Evolutionary conservation across 1,284 basidiomycete species (phyloP).

Genomic region (Ceratobasidium papillatum): DNA sequence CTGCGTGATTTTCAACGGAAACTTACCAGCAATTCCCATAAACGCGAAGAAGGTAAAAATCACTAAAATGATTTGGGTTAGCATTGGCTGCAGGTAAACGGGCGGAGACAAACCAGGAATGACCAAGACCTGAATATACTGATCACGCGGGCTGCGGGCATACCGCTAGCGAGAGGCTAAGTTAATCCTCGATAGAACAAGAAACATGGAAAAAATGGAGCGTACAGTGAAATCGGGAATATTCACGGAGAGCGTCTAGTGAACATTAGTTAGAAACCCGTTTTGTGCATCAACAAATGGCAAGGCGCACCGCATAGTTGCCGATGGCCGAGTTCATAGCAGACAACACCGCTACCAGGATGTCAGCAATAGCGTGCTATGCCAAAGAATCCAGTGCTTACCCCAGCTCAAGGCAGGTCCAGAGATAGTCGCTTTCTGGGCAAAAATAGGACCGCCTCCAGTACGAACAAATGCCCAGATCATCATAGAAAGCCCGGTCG

Average conservation of each 20-base stretch:
- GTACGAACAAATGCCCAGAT: slow-evolving; percentile 78
- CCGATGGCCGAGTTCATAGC: slow-evolving; percentile 75
- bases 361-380: background rate
- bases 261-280: slow-evolving; percentile 46
- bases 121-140: slow-evolving; percentile 28
- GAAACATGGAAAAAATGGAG: background rate
- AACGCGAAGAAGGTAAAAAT: slow-evolving; percentile 68
- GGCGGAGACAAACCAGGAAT: background rate
- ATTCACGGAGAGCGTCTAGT: slow-evolving; percentile 63
- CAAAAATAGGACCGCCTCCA: slow-evolving; percentile 58
- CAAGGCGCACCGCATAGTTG: slow-evolving; percentile 59
- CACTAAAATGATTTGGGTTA: slow-evolving; percentile 66
- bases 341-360: slow-evolving; percentile 62
- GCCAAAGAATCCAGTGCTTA: background rate
- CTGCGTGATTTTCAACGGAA: slow-evolving; percentile 48
- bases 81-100: background rate
- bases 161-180: slow-evolving; percentile 6
- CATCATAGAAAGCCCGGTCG: slow-evolving; percentile 73
- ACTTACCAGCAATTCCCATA: slow-evolving; percentile 72
- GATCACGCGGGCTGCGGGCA: slow-evolving; percentile 35
- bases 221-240: slow-evolving; percentile 65
- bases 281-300: slow-evolving; percentile 48
- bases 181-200: background rate
- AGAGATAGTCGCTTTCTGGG: slow-evolving; percentile 57
- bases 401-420: slow-evolving; percentile 68